These are phyloP conservation scores for Microcera coccophila DNA, from an alignment of 2,329 filamentous ascomycete genomes.

Conservation along the genomic window DNA sequence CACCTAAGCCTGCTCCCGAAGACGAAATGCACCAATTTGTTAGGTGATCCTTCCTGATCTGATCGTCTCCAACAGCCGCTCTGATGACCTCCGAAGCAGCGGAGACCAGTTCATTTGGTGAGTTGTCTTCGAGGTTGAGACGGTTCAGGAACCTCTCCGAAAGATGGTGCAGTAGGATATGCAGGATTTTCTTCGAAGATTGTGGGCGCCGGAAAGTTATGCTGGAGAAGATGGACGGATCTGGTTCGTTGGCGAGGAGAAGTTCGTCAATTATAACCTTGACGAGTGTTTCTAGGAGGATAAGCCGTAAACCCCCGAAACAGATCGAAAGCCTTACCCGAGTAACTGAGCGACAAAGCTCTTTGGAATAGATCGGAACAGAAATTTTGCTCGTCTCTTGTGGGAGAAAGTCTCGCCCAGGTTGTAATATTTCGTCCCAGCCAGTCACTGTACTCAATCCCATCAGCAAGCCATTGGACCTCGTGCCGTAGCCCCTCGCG, in stretches of 20 bases:
- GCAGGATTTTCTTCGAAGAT: slow-evolving; percentile 25
- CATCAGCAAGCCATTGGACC: slow-evolving; percentile 60
- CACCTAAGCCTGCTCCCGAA: slow-evolving; percentile 61
- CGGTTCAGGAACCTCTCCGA: slow-evolving; percentile 42
- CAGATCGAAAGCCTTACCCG: slow-evolving; percentile 46
- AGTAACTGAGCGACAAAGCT: slow-evolving; percentile 67
- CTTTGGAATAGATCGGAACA: slow-evolving; percentile 52
- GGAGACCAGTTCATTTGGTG: slow-evolving; percentile 42
- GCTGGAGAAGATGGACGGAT: slow-evolving; percentile 25
- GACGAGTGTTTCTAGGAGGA: slow-evolving; percentile 39
- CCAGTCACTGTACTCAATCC: slow-evolving; percentile 65
- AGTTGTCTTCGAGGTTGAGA: slow-evolving; percentile 30
- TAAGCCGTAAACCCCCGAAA: neutral
- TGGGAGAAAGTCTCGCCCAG: slow-evolving; percentile 36
- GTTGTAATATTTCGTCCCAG: slow-evolving; percentile 59
- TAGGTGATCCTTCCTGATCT: slow-evolving; percentile 50
- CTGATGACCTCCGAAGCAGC: slow-evolving; percentile 57
- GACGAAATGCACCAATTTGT: slow-evolving; percentile 62
- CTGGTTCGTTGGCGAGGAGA: slow-evolving; percentile 30
- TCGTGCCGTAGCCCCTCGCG: slow-evolving; percentile 25
- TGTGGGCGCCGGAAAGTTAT: slow-evolving; percentile 29
- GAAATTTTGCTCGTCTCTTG: slow-evolving; percentile 37
- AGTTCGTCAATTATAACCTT: slow-evolving; percentile 35
- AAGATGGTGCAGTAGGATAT: slow-evolving; percentile 37
- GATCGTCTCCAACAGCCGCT: slow-evolving; percentile 44